Evolutionary conservation across 1,284 basidiomycete genomes (phyloP).

Genomic region (Fistulina hepatica): DNA sequence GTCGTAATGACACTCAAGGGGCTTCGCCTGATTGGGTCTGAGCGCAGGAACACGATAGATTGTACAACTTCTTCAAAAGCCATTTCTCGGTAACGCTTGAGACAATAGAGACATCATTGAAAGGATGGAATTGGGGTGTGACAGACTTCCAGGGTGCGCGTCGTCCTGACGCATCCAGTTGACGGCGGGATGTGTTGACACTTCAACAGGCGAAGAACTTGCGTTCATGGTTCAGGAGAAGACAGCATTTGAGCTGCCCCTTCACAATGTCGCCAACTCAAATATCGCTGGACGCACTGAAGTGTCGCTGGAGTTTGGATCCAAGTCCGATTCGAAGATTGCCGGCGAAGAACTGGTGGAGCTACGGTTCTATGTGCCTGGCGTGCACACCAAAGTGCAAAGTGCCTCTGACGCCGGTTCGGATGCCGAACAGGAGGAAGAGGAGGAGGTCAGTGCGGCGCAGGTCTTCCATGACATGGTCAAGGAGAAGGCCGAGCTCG

Average conservation of each 20-base stretch:
- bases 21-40: constrained; percentile 6
- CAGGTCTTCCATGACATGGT: constrained; percentile 95
- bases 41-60: constrained; percentile 69
- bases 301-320: constrained; percentile 90
- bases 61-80: constrained; percentile 68
- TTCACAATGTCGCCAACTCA: constrained; percentile 86
- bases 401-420: constrained; percentile 59
- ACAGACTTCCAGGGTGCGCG: constrained; percentile 83
- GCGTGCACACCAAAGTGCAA: constrained; percentile 50
- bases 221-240: constrained; percentile 88
- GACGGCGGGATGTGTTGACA: constrained; percentile 1
- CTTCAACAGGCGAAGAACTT: constrained; percentile 66
- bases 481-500: constrained; percentile 95
- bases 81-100: constrained; percentile 84
- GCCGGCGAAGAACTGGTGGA: constrained; percentile 85
- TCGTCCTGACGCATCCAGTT: constrained; percentile 4
- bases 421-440: constrained; percentile 56
- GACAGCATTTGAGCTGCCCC: constrained; percentile 86
- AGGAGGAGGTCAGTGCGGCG: constrained; percentile 78
- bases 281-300: constrained; percentile 97
- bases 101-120: constrained; percentile 77
- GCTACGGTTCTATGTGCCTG: constrained; percentile 94
- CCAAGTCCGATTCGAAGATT: constrained; percentile 34
- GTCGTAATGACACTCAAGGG: not conserved
- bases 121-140: constrained; percentile 99